Conservation (phyloP, 2,329 filamentous ascomycete species). For the Didymella exigua region DNA sequence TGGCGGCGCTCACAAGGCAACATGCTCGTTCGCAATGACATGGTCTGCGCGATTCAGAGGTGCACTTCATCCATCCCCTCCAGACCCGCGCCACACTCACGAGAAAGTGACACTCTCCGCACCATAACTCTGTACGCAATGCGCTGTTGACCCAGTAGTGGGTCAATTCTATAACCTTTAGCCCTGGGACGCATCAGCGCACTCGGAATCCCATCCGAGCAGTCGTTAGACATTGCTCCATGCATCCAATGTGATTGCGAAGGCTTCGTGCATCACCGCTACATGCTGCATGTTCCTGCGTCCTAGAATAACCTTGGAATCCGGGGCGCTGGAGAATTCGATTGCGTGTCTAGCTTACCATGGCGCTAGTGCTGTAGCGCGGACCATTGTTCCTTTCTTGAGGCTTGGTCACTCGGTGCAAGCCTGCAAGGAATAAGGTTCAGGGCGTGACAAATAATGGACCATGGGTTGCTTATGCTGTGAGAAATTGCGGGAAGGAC, state of each 20-base stretch:
- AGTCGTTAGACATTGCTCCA: background rate
- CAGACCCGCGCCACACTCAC: background rate
- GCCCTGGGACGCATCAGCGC: background rate
- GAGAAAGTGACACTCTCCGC: background rate
- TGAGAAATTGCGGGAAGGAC: conserved; percentile 7
- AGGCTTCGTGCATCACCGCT: conserved; percentile 5
- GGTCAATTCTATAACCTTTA: conserved; percentile 2
- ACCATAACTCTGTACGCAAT: background rate
- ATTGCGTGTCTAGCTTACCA: conserved; percentile 10
- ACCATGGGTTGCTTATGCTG: conserved; percentile 1
- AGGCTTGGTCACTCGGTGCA: too few species aligned
- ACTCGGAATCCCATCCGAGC: background rate
- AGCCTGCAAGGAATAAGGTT: conserved; percentile 10
- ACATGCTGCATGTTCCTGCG: conserved; percentile 2
- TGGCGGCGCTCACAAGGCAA: background rate
- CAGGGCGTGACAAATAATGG: conserved; percentile 15
- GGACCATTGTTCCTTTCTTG: conserved; percentile 2
- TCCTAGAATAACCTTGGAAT: background rate
- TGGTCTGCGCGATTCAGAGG: background rate
- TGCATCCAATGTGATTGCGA: conserved; percentile 7
- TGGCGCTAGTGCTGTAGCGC: conserved; percentile 13
- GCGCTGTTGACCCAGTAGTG: background rate
- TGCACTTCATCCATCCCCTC: background rate
- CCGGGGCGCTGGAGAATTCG: conserved; percentile 8
- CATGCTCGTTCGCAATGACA: background rate